Conservation (phyloP, 495 filamentous ascomycete genomes). For the Neurospora hispaniola region DNA sequence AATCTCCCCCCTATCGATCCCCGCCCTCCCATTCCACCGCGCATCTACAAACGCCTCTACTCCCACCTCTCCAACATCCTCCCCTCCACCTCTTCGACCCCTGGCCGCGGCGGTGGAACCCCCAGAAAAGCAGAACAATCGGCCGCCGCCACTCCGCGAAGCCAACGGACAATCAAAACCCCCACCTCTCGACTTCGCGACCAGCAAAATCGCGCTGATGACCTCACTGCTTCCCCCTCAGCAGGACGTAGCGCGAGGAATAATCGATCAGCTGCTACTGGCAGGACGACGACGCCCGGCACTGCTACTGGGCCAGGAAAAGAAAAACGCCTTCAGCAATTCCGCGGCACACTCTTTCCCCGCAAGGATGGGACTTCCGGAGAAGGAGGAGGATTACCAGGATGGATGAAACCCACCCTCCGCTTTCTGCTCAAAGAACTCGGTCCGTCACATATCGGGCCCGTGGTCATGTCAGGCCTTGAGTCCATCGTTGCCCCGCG, state of each 20-base stretch:
- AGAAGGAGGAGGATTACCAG: constrained; percentile 38
- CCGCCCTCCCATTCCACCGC: constrained; percentile 71
- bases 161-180: constrained; percentile 10
- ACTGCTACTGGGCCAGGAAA: background rate
- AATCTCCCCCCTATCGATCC: constrained; percentile 74
- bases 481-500: constrained; percentile 29
- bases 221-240: background rate
- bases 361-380: constrained; percentile 2
- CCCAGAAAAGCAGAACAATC: constrained; percentile 14
- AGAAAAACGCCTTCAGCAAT: constrained; percentile 27
- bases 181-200: constrained; percentile 28
- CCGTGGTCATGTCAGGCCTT: constrained; percentile 33
- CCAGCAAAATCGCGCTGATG: background rate
- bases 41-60: constrained; percentile 77
- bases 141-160: constrained; percentile 13
- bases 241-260: background rate
- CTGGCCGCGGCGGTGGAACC: constrained; percentile 9
- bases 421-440: constrained; percentile 47
- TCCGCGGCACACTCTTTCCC: constrained; percentile 5
- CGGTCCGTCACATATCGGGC: constrained; percentile 25
- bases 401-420: constrained; percentile 57
- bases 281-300: constrained; percentile 5
- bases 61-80: constrained; percentile 67
- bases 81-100: constrained; percentile 27
- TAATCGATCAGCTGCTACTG: background rate